These are phyloP conservation scores for Aspergillus incahuasiensis DNA, from an alignment of 495 filamentous ascomycete genomes.

Conservation along the genomic window DNA sequence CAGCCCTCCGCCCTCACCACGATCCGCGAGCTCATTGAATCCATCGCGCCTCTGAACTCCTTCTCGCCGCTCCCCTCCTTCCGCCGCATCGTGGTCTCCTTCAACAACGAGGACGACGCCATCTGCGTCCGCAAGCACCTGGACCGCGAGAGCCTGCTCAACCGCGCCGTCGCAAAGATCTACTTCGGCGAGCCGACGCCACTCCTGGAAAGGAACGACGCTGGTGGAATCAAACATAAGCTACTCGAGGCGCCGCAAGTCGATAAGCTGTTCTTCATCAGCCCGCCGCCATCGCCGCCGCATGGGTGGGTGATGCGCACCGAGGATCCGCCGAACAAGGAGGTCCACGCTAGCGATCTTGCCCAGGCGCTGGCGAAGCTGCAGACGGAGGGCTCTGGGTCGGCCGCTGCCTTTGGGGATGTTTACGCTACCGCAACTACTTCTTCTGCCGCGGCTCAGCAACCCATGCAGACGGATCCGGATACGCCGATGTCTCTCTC, in stretches of 20 bases:
- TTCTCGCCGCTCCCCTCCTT: constrained; percentile 92
- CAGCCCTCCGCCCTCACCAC: constrained; percentile 65
- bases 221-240: constrained; percentile 31
- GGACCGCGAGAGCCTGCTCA: constrained; percentile 65
- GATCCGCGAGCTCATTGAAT: constrained; percentile 66
- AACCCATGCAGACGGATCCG: constrained; percentile 23
- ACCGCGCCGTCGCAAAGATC: constrained; percentile 58
- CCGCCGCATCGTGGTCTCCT: constrained; percentile 87
- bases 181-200: constrained; percentile 86
- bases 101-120: constrained; percentile 67
- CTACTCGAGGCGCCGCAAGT: constrained; percentile 79
- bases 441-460: background rate
- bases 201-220: constrained; percentile 52
- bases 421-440: background rate
- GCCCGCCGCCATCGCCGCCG: constrained; percentile 84
- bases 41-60: constrained; percentile 67
- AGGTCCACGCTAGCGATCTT: constrained; percentile 86
- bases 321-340: constrained; percentile 90
- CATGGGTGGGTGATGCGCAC: constrained; percentile 87
- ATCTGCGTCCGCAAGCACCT: constrained; percentile 66
- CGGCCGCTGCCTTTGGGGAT: constrained; percentile 4
- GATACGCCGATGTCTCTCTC: constrained; percentile 34
- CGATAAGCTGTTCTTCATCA: constrained; percentile 95
- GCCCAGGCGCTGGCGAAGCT: constrained; percentile 72
- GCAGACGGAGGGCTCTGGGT: constrained; percentile 20